Base-by-base conservation (phyloP, 1,284 basidiomycete species). In the Rhizopogon parksii region DNA sequence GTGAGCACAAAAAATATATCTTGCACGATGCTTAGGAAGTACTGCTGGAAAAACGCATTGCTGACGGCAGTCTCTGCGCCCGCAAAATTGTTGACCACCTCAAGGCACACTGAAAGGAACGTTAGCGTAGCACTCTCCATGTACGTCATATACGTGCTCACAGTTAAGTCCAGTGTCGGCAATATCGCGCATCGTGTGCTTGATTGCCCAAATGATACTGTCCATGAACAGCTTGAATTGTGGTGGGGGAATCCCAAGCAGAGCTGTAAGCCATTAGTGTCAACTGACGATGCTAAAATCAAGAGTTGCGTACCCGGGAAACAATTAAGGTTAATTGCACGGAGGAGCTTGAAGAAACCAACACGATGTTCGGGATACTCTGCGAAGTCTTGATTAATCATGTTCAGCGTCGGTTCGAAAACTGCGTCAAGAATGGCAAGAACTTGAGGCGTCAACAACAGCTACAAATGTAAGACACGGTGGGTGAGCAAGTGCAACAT, bases 181-280 rank as follows among this genome's bases (percentile, higher is more conserved):
- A 60, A 99, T 98, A 71, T 99, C 96, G 50, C 96, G 85, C 92
- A 97, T 96, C 14, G 94, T 97, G 74, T 99, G 96, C 73, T 99
- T 99, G 77, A 99, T 96, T 11, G 94, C 95, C 96, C 96, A 99
- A 49, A 97, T 90, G 58, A 98, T 90, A 59, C 93, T 95, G 70
- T 99, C 96, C 83, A 98, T 97, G 69, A 96, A 90, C 55, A 99
- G 74, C 74, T 97, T 98, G 80, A 99, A 99, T 71, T 96, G 91
- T 47, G 79, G 69, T n/a, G 93, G 88, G 12, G 91, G 89, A 51
- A 98, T 80, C 36, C 82, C 83, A 53, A 98, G 79, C 37, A 99
- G 74, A 6, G 93, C 92, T 91, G 56, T 48, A 51, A 19, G 19
- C 34, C 5, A 14, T 61, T 36, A 52, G 48, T 14, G 34, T n/a